Evolutionary conservation across 768 basidiomycete species (phyloP).

Genomic region (Bullera alba): DNA sequence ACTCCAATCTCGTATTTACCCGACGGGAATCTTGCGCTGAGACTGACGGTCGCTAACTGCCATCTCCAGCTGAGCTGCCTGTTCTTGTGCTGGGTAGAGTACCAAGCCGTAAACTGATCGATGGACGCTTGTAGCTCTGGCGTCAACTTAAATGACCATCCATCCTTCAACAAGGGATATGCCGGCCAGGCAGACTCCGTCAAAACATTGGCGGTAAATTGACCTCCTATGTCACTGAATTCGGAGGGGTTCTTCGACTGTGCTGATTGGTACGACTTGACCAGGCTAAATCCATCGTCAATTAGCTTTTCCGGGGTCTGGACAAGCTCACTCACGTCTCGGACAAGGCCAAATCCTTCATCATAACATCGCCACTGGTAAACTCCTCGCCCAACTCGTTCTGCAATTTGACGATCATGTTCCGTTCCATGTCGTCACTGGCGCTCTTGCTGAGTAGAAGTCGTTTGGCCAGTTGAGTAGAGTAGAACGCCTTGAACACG

Average conservation of each 20-base stretch:
- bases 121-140: conserved; percentile 68
- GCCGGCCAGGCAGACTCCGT: conserved; percentile 39
- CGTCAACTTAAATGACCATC: conserved; percentile 27
- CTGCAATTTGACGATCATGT: conserved; percentile 64
- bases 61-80: conserved; percentile 79
- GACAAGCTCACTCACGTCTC: conserved; percentile 45
- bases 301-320: neutral
- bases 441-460: conserved; percentile 80
- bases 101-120: conserved; percentile 59
- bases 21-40: conserved; percentile 61
- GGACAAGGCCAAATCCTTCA: conserved; percentile 65
- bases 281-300: conserved; percentile 51
- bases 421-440: conserved; percentile 95
- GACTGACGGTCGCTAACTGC: conserved; percentile 70
- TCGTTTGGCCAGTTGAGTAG: conserved; percentile 87
- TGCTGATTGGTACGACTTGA: conserved; percentile 33
- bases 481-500: conserved; percentile 96
- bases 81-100: conserved; percentile 69
- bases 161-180: conserved; percentile 19
- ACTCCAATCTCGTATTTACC: conserved; percentile 76
- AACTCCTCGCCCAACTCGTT: conserved; percentile 94
- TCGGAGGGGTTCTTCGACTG: conserved; percentile 52
- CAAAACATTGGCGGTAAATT: conserved; percentile 45
- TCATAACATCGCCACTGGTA: conserved; percentile 89
- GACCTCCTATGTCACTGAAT: conserved; percentile 58